Percentiles rank a stretch among this genome's conserved stretches.
phyloP scores from a whole-genome alignment of 495 filamentous ascomycete species.

The Mycothermus thermophilus region DNA sequence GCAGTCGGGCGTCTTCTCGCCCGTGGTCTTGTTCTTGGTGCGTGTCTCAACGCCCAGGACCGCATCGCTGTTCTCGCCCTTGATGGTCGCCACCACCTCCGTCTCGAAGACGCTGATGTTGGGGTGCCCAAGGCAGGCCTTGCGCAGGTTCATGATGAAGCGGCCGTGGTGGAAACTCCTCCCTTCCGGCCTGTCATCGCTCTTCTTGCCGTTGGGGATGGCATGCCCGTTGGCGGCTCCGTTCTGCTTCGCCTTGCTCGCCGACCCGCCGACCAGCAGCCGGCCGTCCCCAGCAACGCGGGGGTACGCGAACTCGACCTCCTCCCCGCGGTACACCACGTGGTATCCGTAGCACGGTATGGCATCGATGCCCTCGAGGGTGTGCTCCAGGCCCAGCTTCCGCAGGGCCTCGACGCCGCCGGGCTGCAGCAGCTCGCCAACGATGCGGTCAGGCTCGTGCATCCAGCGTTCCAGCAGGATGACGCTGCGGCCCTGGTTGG shows the following conservation, averaged over 20 bases:
- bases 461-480: conserved; percentile 79
- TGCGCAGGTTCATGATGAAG: conserved; percentile 62
- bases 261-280: conserved; percentile 3
- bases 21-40: conserved; percentile 39
- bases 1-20: conserved; percentile 46
- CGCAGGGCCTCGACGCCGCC: conserved; percentile 74
- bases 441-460: conserved; percentile 91
- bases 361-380: conserved; percentile 81
- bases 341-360: conserved; percentile 73
- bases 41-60: conserved; percentile 63
- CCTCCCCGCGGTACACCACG: conserved; percentile 65
- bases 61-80: conserved; percentile 40
- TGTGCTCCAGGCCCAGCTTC: conserved; percentile 64
- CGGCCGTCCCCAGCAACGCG: conserved; percentile 19
- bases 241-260: not conserved
- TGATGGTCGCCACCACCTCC: conserved; percentile 49
- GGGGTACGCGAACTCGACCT: conserved; percentile 68
- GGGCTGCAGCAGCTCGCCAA: conserved; percentile 89
- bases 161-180: conserved; percentile 72
- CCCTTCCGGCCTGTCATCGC: conserved; percentile 40
- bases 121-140: conserved; percentile 48
- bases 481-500: conserved; percentile 76
- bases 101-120: conserved; percentile 67
- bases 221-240: not conserved
- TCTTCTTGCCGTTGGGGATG: conserved; percentile 5